phyloP scores from a whole-genome alignment of 441 rosid genomes.

The Brassica balearica region DNA sequence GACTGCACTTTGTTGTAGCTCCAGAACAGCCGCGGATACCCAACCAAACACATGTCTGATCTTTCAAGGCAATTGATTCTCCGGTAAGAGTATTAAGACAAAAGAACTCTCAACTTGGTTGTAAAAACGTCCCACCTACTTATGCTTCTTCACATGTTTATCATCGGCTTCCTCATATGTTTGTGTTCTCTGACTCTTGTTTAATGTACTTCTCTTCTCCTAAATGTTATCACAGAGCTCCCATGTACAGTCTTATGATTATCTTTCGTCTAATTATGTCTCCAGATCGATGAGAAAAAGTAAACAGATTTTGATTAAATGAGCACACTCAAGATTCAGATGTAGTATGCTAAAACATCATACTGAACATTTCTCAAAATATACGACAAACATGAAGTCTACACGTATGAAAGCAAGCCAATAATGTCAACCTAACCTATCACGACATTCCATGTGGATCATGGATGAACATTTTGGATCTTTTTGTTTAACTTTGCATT shows the following conservation, averaged over 20 bases:
- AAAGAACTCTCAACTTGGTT: conserved; percentile 24
- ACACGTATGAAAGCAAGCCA: too few relatives aligned
- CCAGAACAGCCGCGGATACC: conserved; percentile 60
- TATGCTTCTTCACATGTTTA: conserved; percentile 29
- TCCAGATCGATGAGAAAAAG: neutral
- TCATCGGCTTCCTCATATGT: conserved; percentile 22
- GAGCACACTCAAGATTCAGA: too few relatives aligned
- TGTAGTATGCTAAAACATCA: too few relatives aligned
- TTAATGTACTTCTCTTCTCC: conserved; percentile 24
- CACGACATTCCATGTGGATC: too few relatives aligned
- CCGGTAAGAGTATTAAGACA: neutral
- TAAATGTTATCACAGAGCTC: conserved; percentile 26
- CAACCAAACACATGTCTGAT: conserved; percentile 57
- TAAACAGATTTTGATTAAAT: too few relatives aligned
- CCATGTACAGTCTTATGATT: conserved; percentile 32
- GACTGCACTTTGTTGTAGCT: conserved; percentile 68
- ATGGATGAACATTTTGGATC: too few relatives aligned
- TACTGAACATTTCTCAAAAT: too few relatives aligned
- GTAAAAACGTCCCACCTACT: conserved; percentile 26
- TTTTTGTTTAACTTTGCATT: too few relatives aligned
- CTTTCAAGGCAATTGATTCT: conserved; percentile 45
- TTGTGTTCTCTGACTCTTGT: conserved; percentile 17
- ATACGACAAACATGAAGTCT: too few relatives aligned
- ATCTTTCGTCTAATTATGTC: neutral
- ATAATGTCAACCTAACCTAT: too few relatives aligned